A percentile compares a stretch with the other conserved stretches of the same genome.
phyloP scores from a whole-genome alignment of 2,329 filamentous ascomycete species.

The Hypoxylon sp. region DNA sequence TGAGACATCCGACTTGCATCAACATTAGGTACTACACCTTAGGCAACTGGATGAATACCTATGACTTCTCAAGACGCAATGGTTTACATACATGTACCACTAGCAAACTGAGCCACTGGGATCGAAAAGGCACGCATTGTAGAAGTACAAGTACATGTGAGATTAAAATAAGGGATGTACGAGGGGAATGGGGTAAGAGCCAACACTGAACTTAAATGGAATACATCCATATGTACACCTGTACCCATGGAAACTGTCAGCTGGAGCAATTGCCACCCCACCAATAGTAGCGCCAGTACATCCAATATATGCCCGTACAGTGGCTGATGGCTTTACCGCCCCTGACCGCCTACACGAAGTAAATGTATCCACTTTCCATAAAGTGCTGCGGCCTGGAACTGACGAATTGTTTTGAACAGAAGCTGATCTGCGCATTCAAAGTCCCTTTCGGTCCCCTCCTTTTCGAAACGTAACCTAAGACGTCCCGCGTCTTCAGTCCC shows the following conservation, averaged over 20 bases:
- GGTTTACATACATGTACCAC: not conserved
- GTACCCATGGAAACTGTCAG: conserved; percentile 9
- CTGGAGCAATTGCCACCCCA: conserved; percentile 28
- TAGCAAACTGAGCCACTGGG: no score
- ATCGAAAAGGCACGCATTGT: no score
- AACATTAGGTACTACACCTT: not conserved
- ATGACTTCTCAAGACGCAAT: not conserved
- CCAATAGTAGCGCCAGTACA: not conserved
- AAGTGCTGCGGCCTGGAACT: conserved; percentile 43
- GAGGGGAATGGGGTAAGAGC: no score
- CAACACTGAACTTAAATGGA: conserved; percentile 31
- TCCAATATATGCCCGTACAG: not conserved
- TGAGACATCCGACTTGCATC: not conserved
- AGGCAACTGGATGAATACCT: not conserved
- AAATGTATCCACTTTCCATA: conserved; percentile 20
- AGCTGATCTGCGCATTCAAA: conserved; percentile 12
- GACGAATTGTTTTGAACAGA: conserved; percentile 39
- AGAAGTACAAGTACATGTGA: not conserved
- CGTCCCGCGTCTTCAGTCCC: conserved; percentile 42
- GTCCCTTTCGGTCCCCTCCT: conserved; percentile 37
- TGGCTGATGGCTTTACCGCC: conserved; percentile 35
- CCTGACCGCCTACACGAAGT: conserved; percentile 33
- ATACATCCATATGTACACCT: conserved; percentile 6
- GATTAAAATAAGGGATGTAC: no score
- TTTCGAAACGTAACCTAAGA: conserved; percentile 51